Conservation (phyloP, 176 grass and related monocot species). For the Avena insularis region DNA sequence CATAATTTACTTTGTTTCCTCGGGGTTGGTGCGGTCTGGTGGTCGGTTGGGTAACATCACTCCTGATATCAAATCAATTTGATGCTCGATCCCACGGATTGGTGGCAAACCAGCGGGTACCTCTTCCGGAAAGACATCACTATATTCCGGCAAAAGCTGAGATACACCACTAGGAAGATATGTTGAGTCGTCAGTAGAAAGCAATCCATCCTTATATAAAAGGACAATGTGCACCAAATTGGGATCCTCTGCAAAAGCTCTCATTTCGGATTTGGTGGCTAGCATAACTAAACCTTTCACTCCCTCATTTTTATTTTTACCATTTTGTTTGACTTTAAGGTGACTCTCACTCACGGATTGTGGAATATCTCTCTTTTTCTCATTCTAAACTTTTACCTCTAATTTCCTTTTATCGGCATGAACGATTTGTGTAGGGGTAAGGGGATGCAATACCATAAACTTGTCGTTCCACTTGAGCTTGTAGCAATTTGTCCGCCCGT, state of each 20-base stretch:
- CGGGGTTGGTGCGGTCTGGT: not conserved
- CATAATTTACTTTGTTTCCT: conserved; percentile 1
- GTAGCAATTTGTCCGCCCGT: not conserved
- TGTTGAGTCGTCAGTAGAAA: not conserved
- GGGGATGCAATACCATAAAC: not conserved
- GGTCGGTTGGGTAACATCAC: not conserved
- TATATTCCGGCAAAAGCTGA: not conserved
- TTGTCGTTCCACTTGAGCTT: not conserved
- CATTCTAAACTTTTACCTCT: not conserved
- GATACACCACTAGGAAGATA: not conserved
- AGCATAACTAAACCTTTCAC: not conserved
- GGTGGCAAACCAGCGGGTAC: not conserved
- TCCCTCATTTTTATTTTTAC: not conserved
- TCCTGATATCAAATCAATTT: not conserved
- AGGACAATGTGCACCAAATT: not conserved
- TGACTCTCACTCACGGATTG: not conserved
- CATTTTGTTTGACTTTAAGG: not conserved
- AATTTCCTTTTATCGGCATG: not conserved
- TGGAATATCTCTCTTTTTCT: not conserved
- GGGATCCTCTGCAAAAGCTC: not conserved
- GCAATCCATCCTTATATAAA: not conserved
- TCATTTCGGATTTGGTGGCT: not conserved
- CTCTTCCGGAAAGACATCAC: not conserved
- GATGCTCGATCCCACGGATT: not conserved
- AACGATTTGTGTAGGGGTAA: not conserved